Base-by-base conservation (phyloP, 768 basidiomycete genomes). In the Leccinum subtestaceum region DNA sequence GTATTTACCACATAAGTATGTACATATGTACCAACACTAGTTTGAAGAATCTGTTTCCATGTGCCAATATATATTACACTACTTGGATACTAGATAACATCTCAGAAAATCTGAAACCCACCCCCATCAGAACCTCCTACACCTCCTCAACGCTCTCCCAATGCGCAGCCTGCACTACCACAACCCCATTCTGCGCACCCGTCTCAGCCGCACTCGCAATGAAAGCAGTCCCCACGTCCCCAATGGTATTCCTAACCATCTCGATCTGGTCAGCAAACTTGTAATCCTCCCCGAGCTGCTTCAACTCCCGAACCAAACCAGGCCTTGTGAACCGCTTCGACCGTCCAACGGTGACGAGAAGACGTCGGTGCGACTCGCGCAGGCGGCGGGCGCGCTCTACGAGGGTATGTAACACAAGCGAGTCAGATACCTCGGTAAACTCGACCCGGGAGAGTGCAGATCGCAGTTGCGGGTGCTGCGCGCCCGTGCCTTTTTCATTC, bases 171-270 rank as follows among this genome's bases (percentile, higher is more conserved):
- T 92, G 91, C 34, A 93, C 67, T 1, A 93, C 88, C 36, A 91
- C 75, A 43, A 91, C 65, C 19, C 84, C 88, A 46, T 79, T 77
- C 36, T 81, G 81, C 53, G 78, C 76, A 1, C 82, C 83, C 52
- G 78, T 76, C 2, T 82, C 83, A 6, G 84, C 77, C 4, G 84
- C 78, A 43, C 43, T 43, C 3, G 87, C 76, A 12, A 94, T 83
- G 69, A 95, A 83, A 48, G 87, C 87, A 43, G 87, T 83, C 2
- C 85, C 91, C 17, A 91, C 87, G 70, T 95, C 91, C 3, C 95
- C 95, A 25, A 96, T 78, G 21, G 94, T 93, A 76, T 89, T 88
- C 70, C 81, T 78, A 59, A 94, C 84, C 55, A 64, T 48, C 13
- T 74, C 71, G 4, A 43, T 11, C 2, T 65, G 58, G 1, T 32